Base-by-base conservation (phyloP, 176 grass and related monocot species). In the Pontederia crassipes region DNA sequence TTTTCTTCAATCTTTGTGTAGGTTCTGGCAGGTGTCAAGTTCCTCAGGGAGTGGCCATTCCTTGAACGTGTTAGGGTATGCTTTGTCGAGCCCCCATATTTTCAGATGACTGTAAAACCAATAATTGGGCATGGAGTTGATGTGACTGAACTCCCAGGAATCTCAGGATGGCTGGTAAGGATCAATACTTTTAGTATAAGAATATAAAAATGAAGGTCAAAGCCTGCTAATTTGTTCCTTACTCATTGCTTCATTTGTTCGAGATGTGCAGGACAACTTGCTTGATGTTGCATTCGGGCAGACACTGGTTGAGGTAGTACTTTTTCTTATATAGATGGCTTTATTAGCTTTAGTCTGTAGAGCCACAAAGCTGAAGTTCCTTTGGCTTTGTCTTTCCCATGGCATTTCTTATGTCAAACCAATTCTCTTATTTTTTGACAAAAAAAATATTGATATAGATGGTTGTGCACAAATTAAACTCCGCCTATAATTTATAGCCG, bases 1-100 rank as follows among this genome's bases (percentile, higher is more conserved):
- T 64, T 26, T 55, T 48, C 12, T 75, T 66, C 62, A 40, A 48
- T 67, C 28, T 59, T 77, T 62, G 50, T 84, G 48, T 73, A 97
- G 93, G 74, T 97, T 70, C 75, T 91, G 72, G 70, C 91, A 54
- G 93, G 93, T 59, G 81, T 97, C 79, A 97, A 92, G 67, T 97
- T 97, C 83, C 82, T 97, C 29, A 66, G 77, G 48, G 51, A 69
- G 57, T 97, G 87, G 87, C 93, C 93, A 53, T 97, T 97, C 81
- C 68, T 97, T 72, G 84, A 87, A 12, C 87, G 93, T 50, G 32
- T 88, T 64, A 91, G 93, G 67, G 63, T 97, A 65, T 97, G 93
- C 72, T 97, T 97, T 83, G 76, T 88, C 13, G 87, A 97, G 74
- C 81, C 93, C 55, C 93, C 93, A 70, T 97, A 97, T 85, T 97